Percentiles rank a stretch among this genome's conserved stretches.
Evolutionary conservation across 73 alveolate species (phyloP).

Genomic region (Tetrahymena malaccensis): DNA sequence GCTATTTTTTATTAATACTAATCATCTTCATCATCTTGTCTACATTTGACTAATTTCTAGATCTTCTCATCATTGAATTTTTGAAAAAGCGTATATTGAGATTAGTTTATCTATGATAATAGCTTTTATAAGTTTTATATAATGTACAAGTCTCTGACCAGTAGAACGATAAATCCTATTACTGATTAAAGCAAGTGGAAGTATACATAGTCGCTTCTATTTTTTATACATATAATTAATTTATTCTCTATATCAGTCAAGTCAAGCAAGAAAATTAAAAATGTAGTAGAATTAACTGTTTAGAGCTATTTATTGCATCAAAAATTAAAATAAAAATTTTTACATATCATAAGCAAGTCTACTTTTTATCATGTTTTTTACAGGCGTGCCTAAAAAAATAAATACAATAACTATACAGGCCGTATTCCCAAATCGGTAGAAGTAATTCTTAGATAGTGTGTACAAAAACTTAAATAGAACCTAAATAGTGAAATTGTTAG

Average conservation of each 20-base stretch:
- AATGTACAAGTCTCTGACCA: neutral
- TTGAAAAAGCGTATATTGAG: neutral
- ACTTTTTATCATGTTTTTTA: neutral
- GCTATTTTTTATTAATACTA: neutral
- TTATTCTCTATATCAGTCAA: neutral
- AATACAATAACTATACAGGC: neutral
- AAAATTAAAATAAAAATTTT: neutral
- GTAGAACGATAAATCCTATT: neutral
- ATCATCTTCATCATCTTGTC: neutral
- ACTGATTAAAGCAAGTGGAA: neutral
- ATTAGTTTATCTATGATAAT: neutral
- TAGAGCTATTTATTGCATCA: neutral
- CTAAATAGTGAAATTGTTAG: neutral
- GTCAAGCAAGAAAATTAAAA: neutral
- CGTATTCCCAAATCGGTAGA: neutral
- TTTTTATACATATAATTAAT: neutral
- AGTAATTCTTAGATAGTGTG: neutral
- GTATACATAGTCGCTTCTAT: neutral
- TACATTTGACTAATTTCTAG: neutral
- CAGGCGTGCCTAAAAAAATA: neutral
- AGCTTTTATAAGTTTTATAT: neutral
- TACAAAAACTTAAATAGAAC: neutral
- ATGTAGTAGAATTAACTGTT: neutral
- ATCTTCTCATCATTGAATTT: neutral
- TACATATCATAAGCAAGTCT: neutral